These are phyloP conservation scores for Boletus insuetus DNA, from an alignment of 768 basidiomycete genomes.

Conservation along the genomic window DNA sequence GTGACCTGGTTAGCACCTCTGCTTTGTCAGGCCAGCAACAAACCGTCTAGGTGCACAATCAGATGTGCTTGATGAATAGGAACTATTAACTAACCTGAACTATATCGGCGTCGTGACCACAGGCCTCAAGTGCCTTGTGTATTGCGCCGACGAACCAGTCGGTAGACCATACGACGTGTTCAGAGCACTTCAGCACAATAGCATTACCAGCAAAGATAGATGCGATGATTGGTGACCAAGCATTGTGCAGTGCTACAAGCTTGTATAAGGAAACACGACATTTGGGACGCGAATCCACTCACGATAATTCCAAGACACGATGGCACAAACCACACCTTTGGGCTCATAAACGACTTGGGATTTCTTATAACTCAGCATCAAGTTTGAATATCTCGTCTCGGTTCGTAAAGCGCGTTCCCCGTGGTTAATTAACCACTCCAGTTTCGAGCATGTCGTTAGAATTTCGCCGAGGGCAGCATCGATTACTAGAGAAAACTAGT, in stretches of 20 bases:
- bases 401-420: constrained; percentile 78
- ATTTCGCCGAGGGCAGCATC: constrained; percentile 96
- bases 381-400: constrained; percentile 62
- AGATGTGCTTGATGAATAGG: background rate
- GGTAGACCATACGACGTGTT: constrained; percentile 90
- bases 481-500: constrained; percentile 55
- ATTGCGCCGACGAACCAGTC: constrained; percentile 80
- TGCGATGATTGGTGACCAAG: constrained; percentile 91
- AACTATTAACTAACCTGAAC: constrained; percentile 60
- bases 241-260: constrained; percentile 82
- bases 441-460: constrained; percentile 89
- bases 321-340: constrained; percentile 86
- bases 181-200: constrained; percentile 88
- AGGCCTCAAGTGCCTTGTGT: constrained; percentile 68
- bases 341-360: constrained; percentile 85
- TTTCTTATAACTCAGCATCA: constrained; percentile 73
- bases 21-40: constrained; percentile 90
- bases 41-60: constrained; percentile 50
- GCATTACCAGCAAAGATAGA: constrained; percentile 89
- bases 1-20: constrained; percentile 72
- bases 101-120: constrained; percentile 83
- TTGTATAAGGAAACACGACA: background rate
- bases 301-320: constrained; percentile 98
- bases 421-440: constrained; percentile 87
- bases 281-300: constrained; percentile 19